Evolutionary conservation across 176 grass and related monocot genomes (phyloP).

Genomic region (Coix lacrymajobi): DNA sequence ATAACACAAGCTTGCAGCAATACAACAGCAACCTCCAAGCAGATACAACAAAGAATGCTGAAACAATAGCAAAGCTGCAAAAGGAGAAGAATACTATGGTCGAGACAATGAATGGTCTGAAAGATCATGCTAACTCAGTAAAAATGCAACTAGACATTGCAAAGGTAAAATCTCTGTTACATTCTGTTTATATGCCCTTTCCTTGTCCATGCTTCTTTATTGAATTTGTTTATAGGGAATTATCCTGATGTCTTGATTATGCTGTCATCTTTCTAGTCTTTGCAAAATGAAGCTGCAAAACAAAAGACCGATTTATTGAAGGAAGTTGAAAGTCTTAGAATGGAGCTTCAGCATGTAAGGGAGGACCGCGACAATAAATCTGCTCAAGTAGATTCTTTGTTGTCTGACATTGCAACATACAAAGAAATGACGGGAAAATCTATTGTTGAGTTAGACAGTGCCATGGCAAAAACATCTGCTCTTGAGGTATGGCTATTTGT

Average conservation of each 20-base stretch:
- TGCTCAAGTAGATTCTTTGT: conserved; percentile 37
- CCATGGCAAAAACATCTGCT: conserved; percentile 19
- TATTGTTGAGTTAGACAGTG: conserved; percentile 37
- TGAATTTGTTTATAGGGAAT: neutral
- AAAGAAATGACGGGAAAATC: conserved; percentile 55
- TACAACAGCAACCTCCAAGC: conserved; percentile 89
- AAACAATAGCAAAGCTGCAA: conserved; percentile 58
- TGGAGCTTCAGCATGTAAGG: conserved; percentile 70
- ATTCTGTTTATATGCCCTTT: neutral
- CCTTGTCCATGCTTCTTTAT: neutral
- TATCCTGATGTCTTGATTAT: neutral
- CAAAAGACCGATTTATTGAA: conserved; percentile 61
- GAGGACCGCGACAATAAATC: conserved; percentile 51
- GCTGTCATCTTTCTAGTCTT: conserved; percentile 37
- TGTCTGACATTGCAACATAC: conserved; percentile 28
- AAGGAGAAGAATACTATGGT: conserved; percentile 92
- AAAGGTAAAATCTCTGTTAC: conserved; percentile 30
- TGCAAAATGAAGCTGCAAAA: conserved; percentile 60
- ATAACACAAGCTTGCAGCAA: conserved; percentile 88
- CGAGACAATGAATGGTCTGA: conserved; percentile 62
- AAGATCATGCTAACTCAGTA: conserved; percentile 61
- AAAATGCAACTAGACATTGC: conserved; percentile 70
- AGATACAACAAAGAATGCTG: conserved; percentile 53
- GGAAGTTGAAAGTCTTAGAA: conserved; percentile 51
- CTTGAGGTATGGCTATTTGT: conserved; percentile 52